Conservation (phyloP, 495 filamentous ascomycete species). For the Podospora pseudopauciseta region DNA sequence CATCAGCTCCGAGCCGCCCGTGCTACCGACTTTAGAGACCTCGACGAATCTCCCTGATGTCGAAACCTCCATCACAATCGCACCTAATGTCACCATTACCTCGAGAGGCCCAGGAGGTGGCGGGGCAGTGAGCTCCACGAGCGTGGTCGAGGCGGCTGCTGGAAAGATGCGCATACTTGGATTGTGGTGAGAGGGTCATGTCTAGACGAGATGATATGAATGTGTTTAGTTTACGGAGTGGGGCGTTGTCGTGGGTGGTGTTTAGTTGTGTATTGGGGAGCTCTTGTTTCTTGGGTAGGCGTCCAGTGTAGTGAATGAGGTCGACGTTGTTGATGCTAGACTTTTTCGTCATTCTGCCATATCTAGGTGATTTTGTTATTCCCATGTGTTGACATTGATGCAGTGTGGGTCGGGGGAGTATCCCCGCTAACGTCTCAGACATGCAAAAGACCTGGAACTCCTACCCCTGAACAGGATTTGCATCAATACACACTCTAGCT, state of each 20-base stretch:
- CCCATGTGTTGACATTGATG: too few species aligned
- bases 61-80: not conserved
- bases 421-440: not conserved
- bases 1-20: not conserved
- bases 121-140: not conserved
- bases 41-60: not conserved
- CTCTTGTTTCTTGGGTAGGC: too few species aligned
- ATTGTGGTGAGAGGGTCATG: not conserved
- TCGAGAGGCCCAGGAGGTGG: not conserved
- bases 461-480: not conserved
- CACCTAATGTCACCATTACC: not conserved
- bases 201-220: not conserved
- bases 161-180: not conserved
- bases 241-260: too few species aligned
- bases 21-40: not conserved
- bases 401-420: too few species aligned
- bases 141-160: not conserved
- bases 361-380: too few species aligned
- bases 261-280: too few species aligned
- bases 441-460: not conserved
- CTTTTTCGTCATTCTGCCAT: too few species aligned
- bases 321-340: not conserved
- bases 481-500: not conserved
- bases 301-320: too few species aligned
- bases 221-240: not conserved